Conservation (phyloP, 2,329 filamentous ascomycete species). For the Penicillium vulpinum region DNA sequence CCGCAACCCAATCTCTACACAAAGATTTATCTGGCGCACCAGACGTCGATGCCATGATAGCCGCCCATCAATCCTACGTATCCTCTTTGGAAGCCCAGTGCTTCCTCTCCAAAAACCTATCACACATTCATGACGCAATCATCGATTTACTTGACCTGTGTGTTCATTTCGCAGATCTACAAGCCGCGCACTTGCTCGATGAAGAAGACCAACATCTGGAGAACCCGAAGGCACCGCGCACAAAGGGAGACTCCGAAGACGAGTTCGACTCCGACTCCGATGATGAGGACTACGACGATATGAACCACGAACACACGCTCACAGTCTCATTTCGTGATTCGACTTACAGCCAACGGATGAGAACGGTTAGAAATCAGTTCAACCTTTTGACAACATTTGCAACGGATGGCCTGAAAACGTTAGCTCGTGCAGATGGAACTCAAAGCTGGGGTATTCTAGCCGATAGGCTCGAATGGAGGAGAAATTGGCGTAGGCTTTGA, state of each 20-base stretch:
- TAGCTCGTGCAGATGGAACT: slow-evolving; percentile 72
- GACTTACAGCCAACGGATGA: slow-evolving; percentile 56
- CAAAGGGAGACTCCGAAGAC: neutral
- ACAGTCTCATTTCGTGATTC: slow-evolving; percentile 39
- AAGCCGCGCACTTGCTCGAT: slow-evolving; percentile 43
- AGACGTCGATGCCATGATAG: slow-evolving; percentile 80
- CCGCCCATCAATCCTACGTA: slow-evolving; percentile 65
- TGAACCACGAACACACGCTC: slow-evolving; percentile 44
- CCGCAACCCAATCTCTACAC: slow-evolving; percentile 59
- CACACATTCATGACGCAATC: slow-evolving; percentile 70
- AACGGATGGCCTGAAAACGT: slow-evolving; percentile 68
- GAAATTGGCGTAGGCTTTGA: slow-evolving; percentile 11
- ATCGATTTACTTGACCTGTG: slow-evolving; percentile 75
- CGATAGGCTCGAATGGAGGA: slow-evolving; percentile 67
- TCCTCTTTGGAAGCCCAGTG: slow-evolving; percentile 65
- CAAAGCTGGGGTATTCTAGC: slow-evolving; percentile 76
- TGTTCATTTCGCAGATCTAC: slow-evolving; percentile 66
- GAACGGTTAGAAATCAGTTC: slow-evolving; percentile 62
- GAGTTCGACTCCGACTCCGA: slow-evolving; percentile 26
- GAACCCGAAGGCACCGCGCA: neutral
- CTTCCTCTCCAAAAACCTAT: slow-evolving; percentile 67
- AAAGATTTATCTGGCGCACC: slow-evolving; percentile 59
- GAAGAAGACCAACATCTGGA: slow-evolving; percentile 1
- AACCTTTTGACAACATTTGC: slow-evolving; percentile 69
- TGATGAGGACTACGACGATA: slow-evolving; percentile 31